Evolutionary conservation across 345 rosid genomes (phyloP).

Genomic region (Raphanus raphanistrum): DNA sequence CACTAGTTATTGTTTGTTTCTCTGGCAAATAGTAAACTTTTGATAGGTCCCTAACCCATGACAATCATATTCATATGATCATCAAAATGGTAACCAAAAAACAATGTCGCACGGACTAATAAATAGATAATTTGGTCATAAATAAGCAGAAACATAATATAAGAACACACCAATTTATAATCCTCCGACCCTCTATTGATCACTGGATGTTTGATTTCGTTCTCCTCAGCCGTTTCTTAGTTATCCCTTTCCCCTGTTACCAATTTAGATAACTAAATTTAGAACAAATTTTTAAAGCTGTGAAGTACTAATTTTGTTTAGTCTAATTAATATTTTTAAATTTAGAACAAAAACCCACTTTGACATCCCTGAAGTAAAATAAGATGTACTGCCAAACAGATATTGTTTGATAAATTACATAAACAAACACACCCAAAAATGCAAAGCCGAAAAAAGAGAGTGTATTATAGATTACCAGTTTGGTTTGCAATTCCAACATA

Average conservation of each 20-base stretch:
- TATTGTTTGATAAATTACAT: not conserved
- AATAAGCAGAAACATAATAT: not conserved
- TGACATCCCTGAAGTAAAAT: not conserved
- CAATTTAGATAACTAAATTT: not conserved
- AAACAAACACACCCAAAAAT: not conserved
- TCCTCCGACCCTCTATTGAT: not conserved
- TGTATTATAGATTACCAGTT: not conserved
- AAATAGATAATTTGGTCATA: not conserved
- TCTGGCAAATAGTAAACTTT: not conserved
- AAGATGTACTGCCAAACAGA: not conserved
- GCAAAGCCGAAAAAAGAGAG: not conserved
- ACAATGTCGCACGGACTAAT: not conserved
- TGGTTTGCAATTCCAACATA: not conserved
- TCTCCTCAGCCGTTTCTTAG: constrained; percentile 62
- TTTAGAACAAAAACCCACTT: not conserved
- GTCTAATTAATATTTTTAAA: not conserved
- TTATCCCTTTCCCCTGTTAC: constrained; percentile 51
- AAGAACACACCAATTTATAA: not conserved
- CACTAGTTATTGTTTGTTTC: not conserved
- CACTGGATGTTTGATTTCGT: constrained; percentile 85
- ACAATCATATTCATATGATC: not conserved
- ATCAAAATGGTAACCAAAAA: not conserved
- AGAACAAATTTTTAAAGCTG: not conserved
- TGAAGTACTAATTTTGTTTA: not conserved
- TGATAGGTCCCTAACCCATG: not conserved